Conservation (phyloP, 2,329 filamentous ascomycete species). For the Coleophoma crateriformis region DNA sequence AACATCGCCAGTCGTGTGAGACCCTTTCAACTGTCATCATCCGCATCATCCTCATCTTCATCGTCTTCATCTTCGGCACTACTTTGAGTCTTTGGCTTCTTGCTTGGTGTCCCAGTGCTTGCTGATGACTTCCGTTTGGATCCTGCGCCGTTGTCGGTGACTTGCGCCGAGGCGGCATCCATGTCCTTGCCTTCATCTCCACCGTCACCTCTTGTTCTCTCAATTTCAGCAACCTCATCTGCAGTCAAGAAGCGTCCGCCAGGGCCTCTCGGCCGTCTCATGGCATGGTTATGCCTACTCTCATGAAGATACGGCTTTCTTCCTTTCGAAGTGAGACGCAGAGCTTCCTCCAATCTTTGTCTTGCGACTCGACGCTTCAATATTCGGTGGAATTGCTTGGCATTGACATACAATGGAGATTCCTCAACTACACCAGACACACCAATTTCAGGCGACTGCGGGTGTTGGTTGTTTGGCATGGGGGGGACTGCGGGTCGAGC, state of each 20-base stretch:
- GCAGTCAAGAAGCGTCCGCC: slow-evolving; percentile 94
- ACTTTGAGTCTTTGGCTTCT: slow-evolving; percentile 40
- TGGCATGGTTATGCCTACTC: slow-evolving; percentile 95
- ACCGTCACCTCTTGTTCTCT: slow-evolving; percentile 48
- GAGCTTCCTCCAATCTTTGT: slow-evolving; percentile 87
- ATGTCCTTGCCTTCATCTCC: slow-evolving; percentile 31
- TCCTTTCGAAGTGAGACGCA: slow-evolving; percentile 89
- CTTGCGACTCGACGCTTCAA: slow-evolving; percentile 89
- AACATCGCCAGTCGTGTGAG: not conserved
- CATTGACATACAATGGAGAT: slow-evolving; percentile 94
- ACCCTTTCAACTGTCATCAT: slow-evolving; percentile 18
- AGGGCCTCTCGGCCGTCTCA: slow-evolving; percentile 89
- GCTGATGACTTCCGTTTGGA: slow-evolving; percentile 58
- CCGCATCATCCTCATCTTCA: slow-evolving; percentile 27
- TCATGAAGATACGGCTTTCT: slow-evolving; percentile 97
- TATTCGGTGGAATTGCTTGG: slow-evolving; percentile 97
- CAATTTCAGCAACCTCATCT: slow-evolving; percentile 89
- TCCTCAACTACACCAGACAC: slow-evolving; percentile 67
- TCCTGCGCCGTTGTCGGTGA: slow-evolving; percentile 29
- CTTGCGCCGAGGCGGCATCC: slow-evolving; percentile 22
- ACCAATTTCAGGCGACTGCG: slow-evolving; percentile 75
- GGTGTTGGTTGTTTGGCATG: slow-evolving; percentile 53
- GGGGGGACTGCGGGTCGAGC: slow-evolving; percentile 50
- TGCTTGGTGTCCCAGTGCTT: slow-evolving; percentile 41
- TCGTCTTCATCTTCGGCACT: slow-evolving; percentile 32